Evolutionary conservation across 768 basidiomycete genomes (phyloP).

Genomic region (Tubosaeta sp.): DNA sequence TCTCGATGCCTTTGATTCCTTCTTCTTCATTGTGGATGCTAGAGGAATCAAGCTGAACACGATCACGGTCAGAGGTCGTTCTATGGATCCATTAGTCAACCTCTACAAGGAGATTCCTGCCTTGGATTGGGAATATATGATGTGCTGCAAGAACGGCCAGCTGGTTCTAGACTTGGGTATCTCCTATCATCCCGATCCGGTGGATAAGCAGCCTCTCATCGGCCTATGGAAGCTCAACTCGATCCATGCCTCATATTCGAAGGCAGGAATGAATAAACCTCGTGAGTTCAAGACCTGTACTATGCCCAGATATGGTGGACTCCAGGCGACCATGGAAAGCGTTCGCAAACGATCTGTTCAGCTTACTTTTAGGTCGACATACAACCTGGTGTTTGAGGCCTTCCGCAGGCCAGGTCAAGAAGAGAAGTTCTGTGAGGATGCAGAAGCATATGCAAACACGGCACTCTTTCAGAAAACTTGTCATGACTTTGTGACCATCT

Average conservation of each 20-base stretch:
- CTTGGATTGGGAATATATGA: conserved; percentile 13
- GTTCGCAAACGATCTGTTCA: background rate
- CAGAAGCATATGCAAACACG: background rate
- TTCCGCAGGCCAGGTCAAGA: conserved; percentile 1
- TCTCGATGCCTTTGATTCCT: conserved; percentile 9
- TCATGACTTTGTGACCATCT: background rate
- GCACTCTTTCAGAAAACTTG: background rate
- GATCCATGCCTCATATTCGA: conserved; percentile 2
- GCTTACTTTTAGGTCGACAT: background rate
- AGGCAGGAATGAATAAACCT: conserved; percentile 7
- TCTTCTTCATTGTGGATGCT: conserved; percentile 11
- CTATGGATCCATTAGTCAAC: background rate
- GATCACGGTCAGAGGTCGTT: background rate
- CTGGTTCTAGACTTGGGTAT: conserved; percentile 7
- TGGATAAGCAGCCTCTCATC: background rate
- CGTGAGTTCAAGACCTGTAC: conserved; percentile 8
- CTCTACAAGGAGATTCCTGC: conserved; percentile 7
- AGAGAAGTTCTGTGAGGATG: conserved; percentile 3
- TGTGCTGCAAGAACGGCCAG: conserved; percentile 1
- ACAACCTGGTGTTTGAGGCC: conserved; percentile 3
- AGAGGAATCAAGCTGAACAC: conserved; percentile 14
- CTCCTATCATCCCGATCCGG: conserved; percentile 2
- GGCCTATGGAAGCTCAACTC: conserved; percentile 10
- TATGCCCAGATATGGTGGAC: conserved; percentile 6
- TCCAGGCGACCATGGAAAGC: background rate